These are phyloP conservation scores for Nigrograna mackinnonii DNA, from an alignment of 2,329 filamentous ascomycete genomes.

Conservation along the genomic window DNA sequence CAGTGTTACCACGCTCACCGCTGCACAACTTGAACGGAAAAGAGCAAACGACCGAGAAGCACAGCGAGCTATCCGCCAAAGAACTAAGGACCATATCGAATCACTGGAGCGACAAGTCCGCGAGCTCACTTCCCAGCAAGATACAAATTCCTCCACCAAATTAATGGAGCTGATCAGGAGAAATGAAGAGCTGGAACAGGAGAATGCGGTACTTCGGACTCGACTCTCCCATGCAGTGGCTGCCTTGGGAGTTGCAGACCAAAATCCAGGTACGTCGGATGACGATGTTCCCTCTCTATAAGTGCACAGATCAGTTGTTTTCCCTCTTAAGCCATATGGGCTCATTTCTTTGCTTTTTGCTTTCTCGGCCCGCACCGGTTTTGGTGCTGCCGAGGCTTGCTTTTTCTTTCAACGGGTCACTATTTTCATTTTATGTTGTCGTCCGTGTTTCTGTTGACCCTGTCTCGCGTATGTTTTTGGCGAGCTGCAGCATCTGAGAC, in stretches of 20 bases:
- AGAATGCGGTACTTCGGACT: slow-evolving; percentile 56
- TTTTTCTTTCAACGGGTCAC: slow-evolving; percentile 9
- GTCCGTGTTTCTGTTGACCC: slow-evolving; percentile 12
- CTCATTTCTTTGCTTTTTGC: slow-evolving; percentile 30
- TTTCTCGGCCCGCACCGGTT: slow-evolving; percentile 27
- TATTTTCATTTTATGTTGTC: slow-evolving; percentile 8
- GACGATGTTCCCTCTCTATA: slow-evolving; percentile 14
- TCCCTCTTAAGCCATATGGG: slow-evolving; percentile 14
- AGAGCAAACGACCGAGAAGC: slow-evolving; percentile 64
- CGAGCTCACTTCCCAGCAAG: slow-evolving; percentile 54
- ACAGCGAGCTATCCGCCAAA: slow-evolving; percentile 61
- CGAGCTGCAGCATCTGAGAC: slow-evolving; percentile 30
- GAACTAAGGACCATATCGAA: slow-evolving; percentile 64
- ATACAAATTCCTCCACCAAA: slow-evolving; percentile 49
- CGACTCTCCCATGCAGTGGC: slow-evolving; percentile 52
- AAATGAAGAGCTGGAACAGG: slow-evolving; percentile 58
- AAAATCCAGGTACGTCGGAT: slow-evolving; percentile 39
- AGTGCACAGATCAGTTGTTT: slow-evolving; percentile 30
- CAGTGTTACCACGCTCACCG: slow-evolving; percentile 60
- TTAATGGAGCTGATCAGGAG: slow-evolving; percentile 56
- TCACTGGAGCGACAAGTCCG: slow-evolving; percentile 58
- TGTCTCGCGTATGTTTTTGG: slow-evolving; percentile 20
- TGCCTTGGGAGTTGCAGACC: slow-evolving; percentile 38
- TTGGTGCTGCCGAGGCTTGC: slow-evolving; percentile 21
- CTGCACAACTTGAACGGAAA: slow-evolving; percentile 62